Base-by-base conservation (phyloP, 2,329 filamentous ascomycete genomes). In the Fusarium udum region DNA sequence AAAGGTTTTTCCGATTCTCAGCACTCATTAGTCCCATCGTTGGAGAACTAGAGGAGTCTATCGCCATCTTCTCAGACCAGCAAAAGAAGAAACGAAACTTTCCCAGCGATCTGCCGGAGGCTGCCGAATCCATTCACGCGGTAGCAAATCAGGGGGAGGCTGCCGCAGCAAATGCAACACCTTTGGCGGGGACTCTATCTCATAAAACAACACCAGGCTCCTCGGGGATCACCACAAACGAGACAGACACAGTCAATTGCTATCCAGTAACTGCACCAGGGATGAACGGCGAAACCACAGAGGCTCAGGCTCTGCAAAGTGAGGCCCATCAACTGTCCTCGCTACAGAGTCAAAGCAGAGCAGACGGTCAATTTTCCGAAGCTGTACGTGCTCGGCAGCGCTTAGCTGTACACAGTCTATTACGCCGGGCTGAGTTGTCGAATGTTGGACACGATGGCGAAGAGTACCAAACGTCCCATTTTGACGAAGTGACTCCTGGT, bases 81-180 rank as follows among this genome's bases (percentile, higher is more conserved):
- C 46, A 49, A 31, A 49, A n/a, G 22, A 49, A 31, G 20, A 31
- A 6, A 16, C 14, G 15, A 2, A 31, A 8, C 3, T 4, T 49
- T 49, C 20, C 20, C 3, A 4, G 14, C 28, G 15, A 4, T 7
- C 20, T 31, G 1, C 11, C 28, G 0, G 46, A n/a, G 14, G 1
- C 20, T 3, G 10, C 26, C 15, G 14, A 14, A 12, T 3, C 7
- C n/a, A 22, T 28, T 48, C 45, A 22, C 9, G 9, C 8, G 6
- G 2, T 10, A 31, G 28, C 10, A 10, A 49, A 8, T 10, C 26
- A 49, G 7, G 28, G 28, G 5, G 4, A 14, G 0, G 46, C 28
- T 31, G 20, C 46, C 3, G 7, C 14, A 49, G 28, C 28, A 31
- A 49, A 49, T 16, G 7, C 10, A 13, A 31, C 20, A 13, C 20